phyloP scores from a whole-genome alignment of 108 stramenopile species.

The Cyclotella cryptica region DNA sequence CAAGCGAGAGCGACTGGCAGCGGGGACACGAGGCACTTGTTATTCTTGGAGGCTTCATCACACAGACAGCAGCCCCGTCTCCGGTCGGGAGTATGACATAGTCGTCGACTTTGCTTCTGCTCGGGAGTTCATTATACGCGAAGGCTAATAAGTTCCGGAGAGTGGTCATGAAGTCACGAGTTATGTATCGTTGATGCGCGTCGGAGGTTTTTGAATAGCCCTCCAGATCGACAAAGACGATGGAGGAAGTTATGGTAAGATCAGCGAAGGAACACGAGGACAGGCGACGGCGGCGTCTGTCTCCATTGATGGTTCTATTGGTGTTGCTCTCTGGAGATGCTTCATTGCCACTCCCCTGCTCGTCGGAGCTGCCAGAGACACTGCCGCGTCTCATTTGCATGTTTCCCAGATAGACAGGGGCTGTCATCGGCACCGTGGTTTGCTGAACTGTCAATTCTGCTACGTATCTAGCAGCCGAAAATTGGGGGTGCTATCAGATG shows the following conservation, averaged over 20 bases:
- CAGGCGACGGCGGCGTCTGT: background rate
- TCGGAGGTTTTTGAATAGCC: constrained; percentile 36
- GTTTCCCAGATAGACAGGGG: background rate
- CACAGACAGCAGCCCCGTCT: constrained; percentile 42
- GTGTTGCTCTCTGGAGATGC: background rate
- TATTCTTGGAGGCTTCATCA: constrained; percentile 19
- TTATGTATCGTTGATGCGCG: constrained; percentile 25
- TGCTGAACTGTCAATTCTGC: too few relatives aligned
- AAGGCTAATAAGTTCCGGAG: constrained; percentile 31
- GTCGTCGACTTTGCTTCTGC: constrained; percentile 16
- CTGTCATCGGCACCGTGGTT: background rate
- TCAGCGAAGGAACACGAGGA: background rate
- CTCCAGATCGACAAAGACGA: constrained; percentile 41
- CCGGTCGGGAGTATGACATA: constrained; percentile 44
- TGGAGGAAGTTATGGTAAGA: constrained; percentile 1
- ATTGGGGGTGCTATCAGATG: too few relatives aligned
- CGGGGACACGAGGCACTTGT: background rate
- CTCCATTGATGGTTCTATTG: background rate
- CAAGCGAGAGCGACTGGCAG: constrained; percentile 13
- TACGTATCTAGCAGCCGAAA: too few relatives aligned
- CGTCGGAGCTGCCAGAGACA: background rate
- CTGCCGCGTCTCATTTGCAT: constrained; percentile 6
- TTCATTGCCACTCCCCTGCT: background rate
- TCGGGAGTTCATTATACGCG: constrained; percentile 19
- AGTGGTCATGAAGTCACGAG: constrained; percentile 33